Evolutionary conservation across 345 rosid species (phyloP).

Genomic region (Arabidopsis suecica): DNA sequence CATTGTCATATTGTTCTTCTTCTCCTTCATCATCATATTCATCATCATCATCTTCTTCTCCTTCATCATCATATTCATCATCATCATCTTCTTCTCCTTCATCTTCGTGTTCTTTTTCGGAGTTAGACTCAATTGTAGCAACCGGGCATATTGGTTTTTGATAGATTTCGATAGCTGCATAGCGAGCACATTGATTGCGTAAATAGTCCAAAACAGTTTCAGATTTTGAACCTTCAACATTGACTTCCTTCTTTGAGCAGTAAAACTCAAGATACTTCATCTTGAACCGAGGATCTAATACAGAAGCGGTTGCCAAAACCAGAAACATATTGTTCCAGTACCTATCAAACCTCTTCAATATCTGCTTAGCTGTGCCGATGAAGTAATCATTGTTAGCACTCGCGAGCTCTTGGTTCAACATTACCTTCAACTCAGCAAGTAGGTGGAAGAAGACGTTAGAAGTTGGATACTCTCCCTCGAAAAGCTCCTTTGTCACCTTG

Average conservation of each 20-base stretch:
- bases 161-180: constrained; percentile 41
- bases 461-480: constrained; percentile 20
- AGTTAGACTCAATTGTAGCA: neutral
- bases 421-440: constrained; percentile 28
- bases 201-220: constrained; percentile 70
- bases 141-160: constrained; percentile 46
- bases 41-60: constrained; percentile 18
- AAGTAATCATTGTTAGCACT: constrained; percentile 29
- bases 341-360: constrained; percentile 52
- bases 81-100: neutral
- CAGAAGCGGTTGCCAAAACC: constrained; percentile 69
- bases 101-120: constrained; percentile 26
- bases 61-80: constrained; percentile 31
- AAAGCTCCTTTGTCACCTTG: constrained; percentile 34
- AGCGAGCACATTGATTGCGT: constrained; percentile 64
- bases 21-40: constrained; percentile 39
- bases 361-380: neutral
- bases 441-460: constrained; percentile 34
- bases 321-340: constrained; percentile 77
- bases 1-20: neutral
- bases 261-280: constrained; percentile 79
- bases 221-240: constrained; percentile 62
- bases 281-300: constrained; percentile 86
- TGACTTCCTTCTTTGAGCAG: constrained; percentile 66
- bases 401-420: constrained; percentile 29